A percentile compares a stretch with the other conserved stretches of the same genome.
phyloP scores from a whole-genome alignment of 495 filamentous ascomycete genomes.

The Penicillium maclennaniae region DNA sequence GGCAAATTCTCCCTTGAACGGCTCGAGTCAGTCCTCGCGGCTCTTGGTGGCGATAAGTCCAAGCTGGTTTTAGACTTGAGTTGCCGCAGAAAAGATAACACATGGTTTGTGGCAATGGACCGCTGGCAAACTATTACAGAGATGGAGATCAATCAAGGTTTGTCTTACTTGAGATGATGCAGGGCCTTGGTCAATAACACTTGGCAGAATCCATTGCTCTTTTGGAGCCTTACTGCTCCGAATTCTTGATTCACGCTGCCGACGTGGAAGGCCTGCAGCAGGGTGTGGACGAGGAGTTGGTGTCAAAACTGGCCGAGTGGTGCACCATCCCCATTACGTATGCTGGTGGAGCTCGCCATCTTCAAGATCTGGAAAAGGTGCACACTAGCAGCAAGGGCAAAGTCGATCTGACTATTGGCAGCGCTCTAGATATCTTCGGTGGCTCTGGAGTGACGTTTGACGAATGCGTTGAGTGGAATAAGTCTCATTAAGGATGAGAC shows the following conservation, averaged over 20 bases:
- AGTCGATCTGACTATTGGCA: conserved; percentile 93
- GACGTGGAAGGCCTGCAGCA: conserved; percentile 91
- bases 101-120: conserved; percentile 95
- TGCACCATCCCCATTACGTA: conserved; percentile 91
- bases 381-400: conserved; percentile 70
- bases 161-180: not conserved
- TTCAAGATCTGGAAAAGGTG: conserved; percentile 77
- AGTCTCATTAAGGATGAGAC: conserved; percentile 21
- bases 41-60: conserved; percentile 65
- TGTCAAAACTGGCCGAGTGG: conserved; percentile 73
- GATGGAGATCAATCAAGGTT: conserved; percentile 85
- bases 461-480: conserved; percentile 88
- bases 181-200: not conserved
- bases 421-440: conserved; percentile 93
- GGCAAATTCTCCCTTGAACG: conserved; percentile 72
- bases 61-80: conserved; percentile 94
- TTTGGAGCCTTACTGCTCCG: conserved; percentile 85
- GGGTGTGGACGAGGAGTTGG: conserved; percentile 84
- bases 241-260: conserved; percentile 98
- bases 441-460: conserved; percentile 79
- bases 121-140: conserved; percentile 98
- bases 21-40: conserved; percentile 65
- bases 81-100: conserved; percentile 67
- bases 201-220: conserved; percentile 66
- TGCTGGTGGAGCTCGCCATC: conserved; percentile 81